Conservation (phyloP, 768 basidiomycete genomes). For the Tylopilus intermedius region DNA sequence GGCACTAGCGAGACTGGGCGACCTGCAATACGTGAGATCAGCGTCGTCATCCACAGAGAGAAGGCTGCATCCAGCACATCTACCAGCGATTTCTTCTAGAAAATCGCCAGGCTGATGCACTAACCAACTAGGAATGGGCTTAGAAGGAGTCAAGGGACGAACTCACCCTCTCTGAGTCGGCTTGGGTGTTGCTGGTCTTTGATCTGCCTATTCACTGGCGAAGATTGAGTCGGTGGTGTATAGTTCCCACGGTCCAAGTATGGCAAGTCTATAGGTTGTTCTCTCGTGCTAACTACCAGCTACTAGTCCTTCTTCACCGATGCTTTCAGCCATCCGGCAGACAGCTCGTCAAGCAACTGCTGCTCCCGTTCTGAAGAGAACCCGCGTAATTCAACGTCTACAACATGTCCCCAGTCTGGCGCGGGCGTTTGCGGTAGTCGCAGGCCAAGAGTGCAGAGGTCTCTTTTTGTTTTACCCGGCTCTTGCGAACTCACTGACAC, state of each 20-base stretch:
- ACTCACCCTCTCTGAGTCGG: slow-evolving; percentile 39
- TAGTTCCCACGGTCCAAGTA: slow-evolving; percentile 25
- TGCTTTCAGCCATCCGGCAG: slow-evolving; percentile 19
- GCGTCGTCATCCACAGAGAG: slow-evolving; percentile 35
- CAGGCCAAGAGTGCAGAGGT: slow-evolving; percentile 17
- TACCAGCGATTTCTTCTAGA: slow-evolving; percentile 21
- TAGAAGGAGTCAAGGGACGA: slow-evolving; percentile 7
- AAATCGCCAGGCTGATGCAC: neutral
- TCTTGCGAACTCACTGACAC: slow-evolving; percentile 5
- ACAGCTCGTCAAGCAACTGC: slow-evolving; percentile 12
- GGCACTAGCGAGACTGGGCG: slow-evolving; percentile 14
- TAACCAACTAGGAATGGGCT: neutral
- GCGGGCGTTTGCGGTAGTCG: slow-evolving; percentile 9
- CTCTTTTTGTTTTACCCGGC: slow-evolving; percentile 2
- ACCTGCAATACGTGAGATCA: slow-evolving; percentile 22
- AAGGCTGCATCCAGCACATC: slow-evolving; percentile 38
- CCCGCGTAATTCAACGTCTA: neutral
- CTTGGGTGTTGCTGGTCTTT: slow-evolving; percentile 24
- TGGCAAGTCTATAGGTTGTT: slow-evolving; percentile 9
- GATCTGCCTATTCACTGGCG: neutral
- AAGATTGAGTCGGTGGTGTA: neutral
- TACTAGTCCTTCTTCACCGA: neutral
- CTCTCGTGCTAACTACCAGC: neutral
- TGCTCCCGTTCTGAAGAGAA: neutral
- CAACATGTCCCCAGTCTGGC: slow-evolving; percentile 1